Conservation (phyloP, 805 yeast species). For the Yamadazyma endophytica region DNA sequence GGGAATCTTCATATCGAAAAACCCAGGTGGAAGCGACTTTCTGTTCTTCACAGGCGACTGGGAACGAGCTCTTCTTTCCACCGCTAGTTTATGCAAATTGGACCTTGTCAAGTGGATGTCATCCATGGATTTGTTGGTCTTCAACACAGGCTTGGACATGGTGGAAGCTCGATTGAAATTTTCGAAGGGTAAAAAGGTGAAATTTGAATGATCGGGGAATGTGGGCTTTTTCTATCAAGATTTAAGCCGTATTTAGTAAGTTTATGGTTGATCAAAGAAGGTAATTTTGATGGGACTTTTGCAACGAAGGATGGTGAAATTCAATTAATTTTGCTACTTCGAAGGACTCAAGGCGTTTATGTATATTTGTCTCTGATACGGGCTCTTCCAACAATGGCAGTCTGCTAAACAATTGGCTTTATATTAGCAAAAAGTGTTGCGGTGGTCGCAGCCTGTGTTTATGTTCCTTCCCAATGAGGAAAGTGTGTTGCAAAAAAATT, state of each 20-base stretch:
- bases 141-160: background rate
- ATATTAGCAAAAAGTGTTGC: background rate
- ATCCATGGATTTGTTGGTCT: constrained; percentile 5
- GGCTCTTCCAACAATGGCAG: no score
- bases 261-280: no score
- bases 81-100: constrained; percentile 1
- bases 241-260: no score
- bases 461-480: constrained; percentile 11
- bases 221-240: no score
- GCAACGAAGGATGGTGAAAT: no score
- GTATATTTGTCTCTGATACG: no score
- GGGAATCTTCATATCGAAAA: constrained; percentile 18
- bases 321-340: no score
- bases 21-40: constrained; percentile 17
- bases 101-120: constrained; percentile 3
- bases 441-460: constrained; percentile 8
- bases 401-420: background rate
- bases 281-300: no score
- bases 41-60: constrained; percentile 32
- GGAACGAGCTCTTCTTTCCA: constrained; percentile 26
- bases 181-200: background rate
- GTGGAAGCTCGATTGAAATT: no score
- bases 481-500: constrained; percentile 4
- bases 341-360: no score
- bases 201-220: no score